phyloP scores from a whole-genome alignment of 768 basidiomycete genomes.

The Tulasnella calospora region DNA sequence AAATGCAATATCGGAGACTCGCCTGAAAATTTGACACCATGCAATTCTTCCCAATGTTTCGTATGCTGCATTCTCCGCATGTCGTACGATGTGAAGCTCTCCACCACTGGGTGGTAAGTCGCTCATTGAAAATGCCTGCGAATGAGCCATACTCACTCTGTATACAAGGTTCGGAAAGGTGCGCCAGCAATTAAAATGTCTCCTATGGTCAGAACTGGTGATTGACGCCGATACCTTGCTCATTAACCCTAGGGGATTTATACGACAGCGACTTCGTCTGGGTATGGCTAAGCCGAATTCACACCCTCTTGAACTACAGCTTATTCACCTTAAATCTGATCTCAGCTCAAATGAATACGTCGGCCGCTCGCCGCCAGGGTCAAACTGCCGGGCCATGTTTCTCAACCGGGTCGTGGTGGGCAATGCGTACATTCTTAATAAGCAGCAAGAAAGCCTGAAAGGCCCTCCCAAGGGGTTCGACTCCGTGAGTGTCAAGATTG shows the following conservation, averaged over 20 bases:
- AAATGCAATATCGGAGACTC: slow-evolving; percentile 43
- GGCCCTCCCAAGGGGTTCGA: slow-evolving; percentile 1
- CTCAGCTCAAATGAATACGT: slow-evolving; percentile 1
- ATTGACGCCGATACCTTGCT: not conserved
- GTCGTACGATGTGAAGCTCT: not conserved
- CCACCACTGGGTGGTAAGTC: slow-evolving; percentile 4
- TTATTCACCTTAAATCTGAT: no score
- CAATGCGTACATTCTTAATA: slow-evolving; percentile 7
- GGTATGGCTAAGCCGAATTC: not conserved
- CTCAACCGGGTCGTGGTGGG: slow-evolving; percentile 20
- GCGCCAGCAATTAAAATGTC: not conserved
- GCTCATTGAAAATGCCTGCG: not conserved
- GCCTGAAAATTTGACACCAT: slow-evolving; percentile 4
- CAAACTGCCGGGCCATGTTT: slow-evolving; percentile 12
- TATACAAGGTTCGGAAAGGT: slow-evolving; percentile 19
- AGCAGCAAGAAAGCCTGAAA: not conserved
- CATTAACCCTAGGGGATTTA: slow-evolving; percentile 43
- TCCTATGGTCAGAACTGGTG: not conserved
- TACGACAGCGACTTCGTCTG: slow-evolving; percentile 14
- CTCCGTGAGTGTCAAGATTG: not conserved
- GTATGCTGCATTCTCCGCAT: not conserved
- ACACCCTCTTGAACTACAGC: not conserved
- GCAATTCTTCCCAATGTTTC: not conserved
- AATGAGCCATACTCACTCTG: not conserved
- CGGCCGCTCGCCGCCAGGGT: not conserved